Conservation (phyloP, 2,329 filamentous ascomycete species). For the Claviceps spartinae region DNA sequence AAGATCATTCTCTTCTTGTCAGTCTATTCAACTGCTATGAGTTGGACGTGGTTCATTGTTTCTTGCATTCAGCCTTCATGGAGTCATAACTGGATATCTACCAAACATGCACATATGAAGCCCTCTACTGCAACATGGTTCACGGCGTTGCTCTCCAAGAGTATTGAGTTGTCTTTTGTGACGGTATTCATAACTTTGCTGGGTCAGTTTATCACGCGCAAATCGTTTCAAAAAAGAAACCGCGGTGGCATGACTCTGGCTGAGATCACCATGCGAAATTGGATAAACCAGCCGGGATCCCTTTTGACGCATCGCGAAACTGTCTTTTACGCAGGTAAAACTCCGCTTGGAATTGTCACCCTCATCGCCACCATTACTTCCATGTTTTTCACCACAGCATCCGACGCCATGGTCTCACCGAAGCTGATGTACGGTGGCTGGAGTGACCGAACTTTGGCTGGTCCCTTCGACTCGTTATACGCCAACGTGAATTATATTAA, state of each 20-base stretch:
- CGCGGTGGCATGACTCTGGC: constrained; percentile 60
- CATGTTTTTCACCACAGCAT: constrained; percentile 64
- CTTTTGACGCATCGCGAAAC: constrained; percentile 56
- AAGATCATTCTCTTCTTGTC: constrained; percentile 34
- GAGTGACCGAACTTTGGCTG: constrained; percentile 35
- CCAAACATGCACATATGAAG: constrained; percentile 28
- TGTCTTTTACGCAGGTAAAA: constrained; percentile 48
- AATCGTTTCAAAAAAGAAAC: constrained; percentile 47
- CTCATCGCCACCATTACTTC: constrained; percentile 48
- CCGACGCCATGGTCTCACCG: constrained; percentile 61
- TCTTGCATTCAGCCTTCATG: constrained; percentile 49
- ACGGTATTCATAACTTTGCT: constrained; percentile 63
- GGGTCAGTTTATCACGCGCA: constrained; percentile 59
- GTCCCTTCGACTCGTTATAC: constrained; percentile 46
- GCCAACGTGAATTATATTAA: constrained; percentile 46
- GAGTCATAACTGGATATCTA: constrained; percentile 37
- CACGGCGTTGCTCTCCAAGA: constrained; percentile 58
- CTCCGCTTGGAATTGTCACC: constrained; percentile 49
- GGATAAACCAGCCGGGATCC: constrained; percentile 60
- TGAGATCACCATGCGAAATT: constrained; percentile 65
- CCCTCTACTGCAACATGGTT: constrained; percentile 54
- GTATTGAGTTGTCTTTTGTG: constrained; percentile 65
- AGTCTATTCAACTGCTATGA: constrained; percentile 49
- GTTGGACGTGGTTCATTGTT: constrained; percentile 51
- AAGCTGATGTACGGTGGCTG: constrained; percentile 48